These are phyloP conservation scores for Peronosclerospora sorghi DNA, from an alignment of 352 stramenopile species.

Conservation along the genomic window DNA sequence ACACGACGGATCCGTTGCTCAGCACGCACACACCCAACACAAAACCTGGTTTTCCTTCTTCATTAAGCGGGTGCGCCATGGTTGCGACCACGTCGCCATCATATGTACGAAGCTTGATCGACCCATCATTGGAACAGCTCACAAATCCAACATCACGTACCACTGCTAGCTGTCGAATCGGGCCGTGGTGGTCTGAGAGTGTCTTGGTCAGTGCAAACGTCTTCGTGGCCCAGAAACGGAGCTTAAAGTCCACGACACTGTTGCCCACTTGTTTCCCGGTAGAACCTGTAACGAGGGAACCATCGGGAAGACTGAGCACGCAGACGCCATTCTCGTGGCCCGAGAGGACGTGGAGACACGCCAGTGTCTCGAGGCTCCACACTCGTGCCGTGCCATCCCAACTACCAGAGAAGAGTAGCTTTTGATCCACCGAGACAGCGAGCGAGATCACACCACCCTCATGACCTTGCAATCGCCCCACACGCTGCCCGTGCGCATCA, in stretches of 20 bases:
- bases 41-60: constrained; percentile 76
- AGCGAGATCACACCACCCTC: constrained; percentile 74
- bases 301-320: constrained; percentile 51
- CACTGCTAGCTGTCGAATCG: constrained; percentile 59
- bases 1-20: constrained; percentile 43
- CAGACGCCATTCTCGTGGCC: constrained; percentile 80
- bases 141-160: constrained; percentile 65
- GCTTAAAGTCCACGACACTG: constrained; percentile 60
- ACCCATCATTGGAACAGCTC: constrained; percentile 79
- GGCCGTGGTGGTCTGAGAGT: constrained; percentile 47
- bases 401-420: constrained; percentile 56
- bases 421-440: constrained; percentile 23
- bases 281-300: constrained; percentile 59
- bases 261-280: constrained; percentile 71
- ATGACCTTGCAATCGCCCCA: constrained; percentile 41
- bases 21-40: constrained; percentile 64
- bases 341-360: constrained; percentile 45
- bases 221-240: constrained; percentile 64
- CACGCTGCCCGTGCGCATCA: constrained; percentile 28
- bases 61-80: constrained; percentile 70
- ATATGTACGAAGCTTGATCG: constrained; percentile 52
- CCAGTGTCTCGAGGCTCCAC: constrained; percentile 44
- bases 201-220: constrained; percentile 39
- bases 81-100: constrained; percentile 47
- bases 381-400: constrained; percentile 74